Conservation (phyloP, 2,329 filamentous ascomycete genomes). For the Clonostachys rosea region DNA sequence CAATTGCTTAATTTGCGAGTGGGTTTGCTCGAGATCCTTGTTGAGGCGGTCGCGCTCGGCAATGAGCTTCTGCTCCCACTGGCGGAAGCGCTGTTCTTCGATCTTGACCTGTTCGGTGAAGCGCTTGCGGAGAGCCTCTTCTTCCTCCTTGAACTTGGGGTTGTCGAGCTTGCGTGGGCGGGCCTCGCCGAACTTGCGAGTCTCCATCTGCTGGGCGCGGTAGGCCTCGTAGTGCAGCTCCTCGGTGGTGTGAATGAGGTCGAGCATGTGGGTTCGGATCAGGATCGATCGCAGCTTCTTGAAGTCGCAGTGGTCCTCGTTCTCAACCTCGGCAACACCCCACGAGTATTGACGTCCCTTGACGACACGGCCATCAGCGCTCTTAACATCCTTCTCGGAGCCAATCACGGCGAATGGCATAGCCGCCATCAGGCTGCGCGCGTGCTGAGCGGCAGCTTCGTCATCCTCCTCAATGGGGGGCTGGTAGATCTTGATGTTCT, state of each 20-base stretch:
- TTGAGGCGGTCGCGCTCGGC: conserved; percentile 97
- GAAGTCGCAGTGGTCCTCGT: conserved; percentile 99
- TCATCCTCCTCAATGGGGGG: conserved; percentile 98
- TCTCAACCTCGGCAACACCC: conserved; percentile 99
- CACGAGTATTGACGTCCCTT: conserved; percentile 99
- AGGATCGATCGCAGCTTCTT: conserved; percentile 99
- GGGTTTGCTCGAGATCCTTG: conserved; percentile 98
- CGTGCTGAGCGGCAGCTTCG: conserved; percentile 91
- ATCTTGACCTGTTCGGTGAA: conserved; percentile 99
- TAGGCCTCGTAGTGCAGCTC: conserved; percentile 99
- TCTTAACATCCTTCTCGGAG: conserved; percentile 99
- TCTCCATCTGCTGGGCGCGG: conserved; percentile 99
- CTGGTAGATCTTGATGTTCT: conserved; percentile 99
- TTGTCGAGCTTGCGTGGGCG: conserved; percentile 97
- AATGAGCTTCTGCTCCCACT: conserved; percentile 99
- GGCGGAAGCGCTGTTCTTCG: conserved; percentile 97
- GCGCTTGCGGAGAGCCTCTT: conserved; percentile 95
- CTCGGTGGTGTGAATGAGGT: conserved; percentile 98
- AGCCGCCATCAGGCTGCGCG: conserved; percentile 87
- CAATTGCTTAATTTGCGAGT: conserved; percentile 87
- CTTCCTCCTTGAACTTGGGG: conserved; percentile 99
- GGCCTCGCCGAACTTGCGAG: conserved; percentile 97
- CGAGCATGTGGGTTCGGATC: conserved; percentile 99
- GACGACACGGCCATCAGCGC: conserved; percentile 89
- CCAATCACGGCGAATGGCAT: conserved; percentile 99